These are phyloP conservation scores for Cadophora sp. DNA, from an alignment of 2,329 filamentous ascomycete species.

Conservation along the genomic window DNA sequence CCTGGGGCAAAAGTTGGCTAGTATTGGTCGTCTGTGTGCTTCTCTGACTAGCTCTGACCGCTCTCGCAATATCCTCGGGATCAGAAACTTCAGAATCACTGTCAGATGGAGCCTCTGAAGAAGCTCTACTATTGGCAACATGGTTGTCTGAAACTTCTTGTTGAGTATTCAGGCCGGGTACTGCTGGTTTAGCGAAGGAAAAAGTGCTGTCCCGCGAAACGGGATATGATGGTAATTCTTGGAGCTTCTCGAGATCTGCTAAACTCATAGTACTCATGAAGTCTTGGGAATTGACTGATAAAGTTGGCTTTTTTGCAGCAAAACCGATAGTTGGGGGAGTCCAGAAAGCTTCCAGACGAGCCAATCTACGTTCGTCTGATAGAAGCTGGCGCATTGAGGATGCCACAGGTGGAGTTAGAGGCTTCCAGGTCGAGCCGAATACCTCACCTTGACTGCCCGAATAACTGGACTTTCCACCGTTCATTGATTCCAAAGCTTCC, in stretches of 20 bases:
- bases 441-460: not conserved
- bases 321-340: not conserved
- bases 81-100: conserved; percentile 10
- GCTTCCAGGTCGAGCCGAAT: not conserved
- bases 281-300: not conserved
- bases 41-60: conserved; percentile 5
- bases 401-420: not conserved
- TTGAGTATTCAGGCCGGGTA: not conserved
- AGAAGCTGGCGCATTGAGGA: not conserved
- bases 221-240: not conserved
- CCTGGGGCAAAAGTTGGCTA: not conserved
- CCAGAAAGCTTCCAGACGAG: not conserved
- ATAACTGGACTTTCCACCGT: not conserved
- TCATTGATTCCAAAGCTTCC: not conserved
- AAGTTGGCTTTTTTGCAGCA: not conserved
- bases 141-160: not conserved
- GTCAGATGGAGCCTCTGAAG: conserved; percentile 1
- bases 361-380: not conserved
- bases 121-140: not conserved
- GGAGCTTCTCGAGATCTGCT: not conserved
- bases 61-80: not conserved
- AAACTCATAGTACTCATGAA: not conserved
- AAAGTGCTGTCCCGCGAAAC: not conserved
- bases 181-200: not conserved
- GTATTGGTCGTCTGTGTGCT: conserved; percentile 5